Evolutionary conservation across 768 basidiomycete genomes (phyloP), one percentile per base, ranked within the genome.

Genomic region (Mycena maculata): DNA sequence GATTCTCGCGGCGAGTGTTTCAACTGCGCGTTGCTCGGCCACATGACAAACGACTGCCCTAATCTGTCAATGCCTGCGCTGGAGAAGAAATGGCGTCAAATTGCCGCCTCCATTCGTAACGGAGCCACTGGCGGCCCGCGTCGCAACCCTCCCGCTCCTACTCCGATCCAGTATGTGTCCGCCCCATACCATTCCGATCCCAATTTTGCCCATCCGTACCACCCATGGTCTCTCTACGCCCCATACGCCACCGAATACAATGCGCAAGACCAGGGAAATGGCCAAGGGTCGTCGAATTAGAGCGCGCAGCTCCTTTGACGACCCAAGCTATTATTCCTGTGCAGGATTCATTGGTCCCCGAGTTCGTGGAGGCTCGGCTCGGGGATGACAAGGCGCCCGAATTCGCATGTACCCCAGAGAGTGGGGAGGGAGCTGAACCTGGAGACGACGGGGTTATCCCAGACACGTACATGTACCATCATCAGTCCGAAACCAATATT

Each of bases 21-120:
- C 68, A 64, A 54, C 18, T 76, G 75, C 44, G 74, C 72, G 1
- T 50, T 71, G 6, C 6, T 47, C 3, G 65, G 68, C n/a, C 73
- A 72, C 47, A 16, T 38, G 13, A n/a, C 27, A 0, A 23, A 23
- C 7, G 53, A 33, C 5, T 73, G 72, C 55, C 3, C 56, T 4
- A 63, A 41, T 22, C 36, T 50, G 6, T 6, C 36, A 3, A 57
- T 74, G 22, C 73, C 72, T 1, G 23, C 30, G 6, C 39, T 68
- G 0, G 72, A 75, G 53, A 22, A 23, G 3, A 57, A 49, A 45
- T 75, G 73, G 73, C 28, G 72, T n/a, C 38, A 58, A 0, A 74
- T 72, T 33, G 73, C 52, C 8, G 38, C 16, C 1, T 42, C 30
- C 16, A 63, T 63, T 22, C 38, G 38, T 3, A 36, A 23, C 16